phyloP scores from a whole-genome alignment of 805 yeast species.

The Candida caryicola region DNA sequence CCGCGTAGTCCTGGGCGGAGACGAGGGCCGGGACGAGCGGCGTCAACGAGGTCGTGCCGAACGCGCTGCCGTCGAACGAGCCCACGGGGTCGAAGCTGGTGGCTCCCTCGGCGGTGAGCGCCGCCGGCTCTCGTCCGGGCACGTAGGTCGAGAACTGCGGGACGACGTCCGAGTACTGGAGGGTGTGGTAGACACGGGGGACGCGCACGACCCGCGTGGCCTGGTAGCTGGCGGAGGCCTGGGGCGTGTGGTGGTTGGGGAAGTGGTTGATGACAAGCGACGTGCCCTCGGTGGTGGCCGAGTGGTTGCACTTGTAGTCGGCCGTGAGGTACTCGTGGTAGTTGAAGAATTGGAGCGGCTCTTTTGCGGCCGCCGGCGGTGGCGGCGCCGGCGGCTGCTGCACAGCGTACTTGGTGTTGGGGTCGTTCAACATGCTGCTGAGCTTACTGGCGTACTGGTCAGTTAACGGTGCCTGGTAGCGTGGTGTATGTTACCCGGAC shows the following conservation, averaged over 20 bases:
- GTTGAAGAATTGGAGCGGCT: conserved; percentile 49
- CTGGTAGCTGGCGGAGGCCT: conserved; percentile 23
- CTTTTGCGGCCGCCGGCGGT: neutral
- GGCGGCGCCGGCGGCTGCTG: neutral
- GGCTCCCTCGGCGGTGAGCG: conserved; percentile 25
- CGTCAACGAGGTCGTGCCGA: conserved; percentile 53
- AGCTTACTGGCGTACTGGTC: neutral
- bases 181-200: conserved; percentile 48
- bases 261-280: conserved; percentile 60
- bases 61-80: conserved; percentile 38
- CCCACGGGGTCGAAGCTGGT: conserved; percentile 38
- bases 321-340: conserved; percentile 58
- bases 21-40: conserved; percentile 35
- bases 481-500: neutral
- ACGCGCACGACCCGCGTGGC: conserved; percentile 61
- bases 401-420: conserved; percentile 17
- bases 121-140: conserved; percentile 69
- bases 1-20: conserved; percentile 32
- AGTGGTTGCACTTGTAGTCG: conserved; percentile 22
- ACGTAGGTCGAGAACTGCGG: conserved; percentile 55
- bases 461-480: neutral
- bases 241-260: conserved; percentile 52
- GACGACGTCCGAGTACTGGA: conserved; percentile 30
- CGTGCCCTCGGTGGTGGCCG: conserved; percentile 17
- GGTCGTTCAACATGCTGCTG: conserved; percentile 14